A percentile compares a stretch with the other conserved stretches of the same genome.
phyloP scores from a whole-genome alignment of 768 basidiomycete species.

The Pisolithus microcarpus region DNA sequence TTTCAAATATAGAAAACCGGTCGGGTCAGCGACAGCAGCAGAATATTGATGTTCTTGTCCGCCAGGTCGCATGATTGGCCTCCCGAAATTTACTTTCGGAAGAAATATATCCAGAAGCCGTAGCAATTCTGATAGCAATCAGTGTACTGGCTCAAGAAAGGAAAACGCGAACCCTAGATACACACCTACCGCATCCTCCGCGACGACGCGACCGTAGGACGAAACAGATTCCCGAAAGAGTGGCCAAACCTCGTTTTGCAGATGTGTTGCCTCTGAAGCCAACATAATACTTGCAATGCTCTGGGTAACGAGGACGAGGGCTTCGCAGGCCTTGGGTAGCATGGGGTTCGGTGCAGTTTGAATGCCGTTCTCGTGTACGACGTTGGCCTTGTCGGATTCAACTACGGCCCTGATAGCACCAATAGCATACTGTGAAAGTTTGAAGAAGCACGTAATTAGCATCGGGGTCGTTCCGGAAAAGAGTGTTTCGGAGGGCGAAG shows the following conservation, averaged over 20 bases:
- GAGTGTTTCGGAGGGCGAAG: constrained; percentile 31
- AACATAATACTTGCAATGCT: constrained; percentile 63
- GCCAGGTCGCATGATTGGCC: constrained; percentile 33
- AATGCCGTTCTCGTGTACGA: constrained; percentile 3
- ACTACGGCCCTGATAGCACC: constrained; percentile 44
- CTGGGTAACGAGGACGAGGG: constrained; percentile 70
- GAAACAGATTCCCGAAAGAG: constrained; percentile 41
- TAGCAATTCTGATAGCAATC: constrained; percentile 50
- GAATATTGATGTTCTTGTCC: constrained; percentile 5
- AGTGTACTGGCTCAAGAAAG: neutral
- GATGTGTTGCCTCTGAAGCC: constrained; percentile 29
- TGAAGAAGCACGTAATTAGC: constrained; percentile 54
- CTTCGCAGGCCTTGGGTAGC: constrained; percentile 75
- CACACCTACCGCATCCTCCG: constrained; percentile 56
- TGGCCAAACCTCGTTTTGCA: constrained; percentile 21
- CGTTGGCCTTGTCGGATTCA: constrained; percentile 17
- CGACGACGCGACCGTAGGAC: constrained; percentile 36
- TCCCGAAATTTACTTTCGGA: constrained; percentile 78
- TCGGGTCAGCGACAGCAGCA: constrained; percentile 30
- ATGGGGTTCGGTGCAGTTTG: constrained; percentile 53
- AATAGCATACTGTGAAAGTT: constrained; percentile 53
- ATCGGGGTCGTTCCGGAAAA: constrained; percentile 47
- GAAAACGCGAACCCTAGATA: neutral
- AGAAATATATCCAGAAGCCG: constrained; percentile 73
- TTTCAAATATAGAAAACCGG: constrained; percentile 80